Conservation (phyloP, 1,284 basidiomycete species). For the Cryptococcus sp. region DNA sequence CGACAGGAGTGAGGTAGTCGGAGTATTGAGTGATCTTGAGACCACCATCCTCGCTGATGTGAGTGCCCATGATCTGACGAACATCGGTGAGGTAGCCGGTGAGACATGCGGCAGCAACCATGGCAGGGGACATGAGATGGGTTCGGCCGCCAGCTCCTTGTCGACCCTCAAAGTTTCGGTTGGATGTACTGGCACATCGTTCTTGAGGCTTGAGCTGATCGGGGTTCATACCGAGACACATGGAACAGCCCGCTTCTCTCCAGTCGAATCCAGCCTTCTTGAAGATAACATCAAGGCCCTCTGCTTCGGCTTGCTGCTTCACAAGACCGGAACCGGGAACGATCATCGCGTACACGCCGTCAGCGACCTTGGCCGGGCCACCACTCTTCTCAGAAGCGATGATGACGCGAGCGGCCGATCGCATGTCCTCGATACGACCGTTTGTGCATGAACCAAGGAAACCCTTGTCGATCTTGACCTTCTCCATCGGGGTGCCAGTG, state of each 20-base stretch:
- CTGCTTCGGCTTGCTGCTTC: constrained; percentile 92
- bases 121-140: constrained; percentile 89
- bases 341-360: constrained; percentile 84
- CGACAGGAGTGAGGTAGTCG: constrained; percentile 75
- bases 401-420: constrained; percentile 82
- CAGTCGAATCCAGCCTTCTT: constrained; percentile 95
- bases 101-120: constrained; percentile 93
- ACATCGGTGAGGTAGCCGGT: constrained; percentile 87
- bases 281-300: constrained; percentile 87
- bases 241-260: constrained; percentile 96
- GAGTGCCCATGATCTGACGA: constrained; percentile 69
- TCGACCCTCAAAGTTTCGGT: constrained; percentile 93
- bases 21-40: constrained; percentile 69
- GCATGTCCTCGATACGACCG: constrained; percentile 91
- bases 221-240: constrained; percentile 98
- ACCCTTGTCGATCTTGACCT: constrained; percentile 85
- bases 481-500: constrained; percentile 79
- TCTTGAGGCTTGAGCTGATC: constrained; percentile 88
- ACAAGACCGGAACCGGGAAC: constrained; percentile 93
- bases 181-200: constrained; percentile 93
- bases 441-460: constrained; percentile 98
- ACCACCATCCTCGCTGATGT: constrained; percentile 51
- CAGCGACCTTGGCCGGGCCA: constrained; percentile 64
- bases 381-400: constrained; percentile 55
- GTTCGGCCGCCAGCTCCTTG: constrained; percentile 91